Evolutionary conservation across 2,329 filamentous ascomycete genomes (phyloP).

Genomic region (Stachybotrys chlorohalonatus): DNA sequence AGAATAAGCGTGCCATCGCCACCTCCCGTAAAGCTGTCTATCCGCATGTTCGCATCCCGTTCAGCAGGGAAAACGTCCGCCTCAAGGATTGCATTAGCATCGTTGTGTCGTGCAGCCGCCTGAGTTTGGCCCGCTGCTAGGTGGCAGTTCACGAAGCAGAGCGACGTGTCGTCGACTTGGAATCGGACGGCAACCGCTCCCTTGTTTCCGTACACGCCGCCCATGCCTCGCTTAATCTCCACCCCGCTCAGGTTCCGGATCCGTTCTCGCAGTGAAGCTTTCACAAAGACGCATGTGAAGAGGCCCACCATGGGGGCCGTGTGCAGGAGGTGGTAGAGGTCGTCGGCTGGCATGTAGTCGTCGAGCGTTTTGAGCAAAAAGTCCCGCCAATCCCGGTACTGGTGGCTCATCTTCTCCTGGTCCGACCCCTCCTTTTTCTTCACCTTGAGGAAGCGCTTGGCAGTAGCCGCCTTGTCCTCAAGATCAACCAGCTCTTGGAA

Average conservation of each 20-base stretch:
- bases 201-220: conserved; percentile 92
- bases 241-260: conserved; percentile 70
- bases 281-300: conserved; percentile 94
- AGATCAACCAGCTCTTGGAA: conserved; percentile 98
- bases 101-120: conserved; percentile 84
- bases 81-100: conserved; percentile 84
- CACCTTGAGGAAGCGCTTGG: conserved; percentile 87
- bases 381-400: conserved; percentile 94
- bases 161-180: conserved; percentile 81
- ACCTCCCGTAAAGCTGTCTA: conserved; percentile 80
- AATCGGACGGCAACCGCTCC: conserved; percentile 90
- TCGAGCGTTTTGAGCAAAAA: conserved; percentile 76
- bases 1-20: conserved; percentile 92
- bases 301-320: conserved; percentile 82
- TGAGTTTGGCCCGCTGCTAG: conserved; percentile 88
- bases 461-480: conserved; percentile 93
- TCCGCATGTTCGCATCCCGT: conserved; percentile 54
- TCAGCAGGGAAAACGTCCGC: conserved; percentile 64
- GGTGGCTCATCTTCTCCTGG: conserved; percentile 89
- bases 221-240: conserved; percentile 94
- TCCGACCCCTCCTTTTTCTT: conserved; percentile 77
- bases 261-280: conserved; percentile 63
- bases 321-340: conserved; percentile 78
- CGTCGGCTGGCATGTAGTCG: conserved; percentile 67
- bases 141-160: conserved; percentile 98